Evolutionary conservation across 768 basidiomycete species (phyloP).

Genomic region (Boletus rubroflammeus): DNA sequence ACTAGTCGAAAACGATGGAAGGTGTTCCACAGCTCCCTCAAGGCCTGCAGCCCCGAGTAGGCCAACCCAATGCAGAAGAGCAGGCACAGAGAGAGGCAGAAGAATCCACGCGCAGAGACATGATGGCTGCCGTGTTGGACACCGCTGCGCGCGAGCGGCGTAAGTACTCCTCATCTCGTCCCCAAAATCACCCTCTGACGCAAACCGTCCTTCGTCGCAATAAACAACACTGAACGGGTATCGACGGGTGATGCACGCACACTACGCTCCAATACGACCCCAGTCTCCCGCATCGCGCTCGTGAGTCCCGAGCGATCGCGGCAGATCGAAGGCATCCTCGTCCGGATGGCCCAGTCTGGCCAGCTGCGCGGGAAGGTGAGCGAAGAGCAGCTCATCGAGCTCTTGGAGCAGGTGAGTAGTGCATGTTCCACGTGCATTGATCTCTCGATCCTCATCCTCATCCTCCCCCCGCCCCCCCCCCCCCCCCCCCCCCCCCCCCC

Average conservation of each 20-base stretch:
- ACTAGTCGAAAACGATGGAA: slow-evolving; percentile 19
- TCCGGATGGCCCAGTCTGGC: slow-evolving; percentile 81
- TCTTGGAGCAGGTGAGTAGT: slow-evolving; percentile 72
- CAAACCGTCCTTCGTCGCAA: not conserved
- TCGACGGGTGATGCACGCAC: not conserved
- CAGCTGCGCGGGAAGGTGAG: slow-evolving; percentile 74
- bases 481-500: too few relatives aligned
- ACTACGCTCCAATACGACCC: not conserved
- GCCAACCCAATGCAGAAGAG: slow-evolving; percentile 51
- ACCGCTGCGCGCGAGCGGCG: slow-evolving; percentile 76
- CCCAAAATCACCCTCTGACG: not conserved
- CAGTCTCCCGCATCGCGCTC: slow-evolving; percentile 84
- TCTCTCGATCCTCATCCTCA: not conserved
- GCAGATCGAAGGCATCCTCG: slow-evolving; percentile 74
- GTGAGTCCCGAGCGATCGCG: slow-evolving; percentile 79
- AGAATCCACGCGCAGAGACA: slow-evolving; percentile 70
- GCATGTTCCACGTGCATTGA: not conserved
- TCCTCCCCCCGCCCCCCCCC: too few relatives aligned
- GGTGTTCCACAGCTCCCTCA: slow-evolving; percentile 24
- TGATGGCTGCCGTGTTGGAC: slow-evolving; percentile 77
- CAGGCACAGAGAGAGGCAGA: slow-evolving; percentile 58
- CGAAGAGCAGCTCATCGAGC: slow-evolving; percentile 78
- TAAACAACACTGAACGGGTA: not conserved
- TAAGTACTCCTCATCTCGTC: slow-evolving; percentile 32
- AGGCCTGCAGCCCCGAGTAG: slow-evolving; percentile 30